Conservation (phyloP, 805 yeast genomes). For the Yamadazyma paraphyllophila region DNA sequence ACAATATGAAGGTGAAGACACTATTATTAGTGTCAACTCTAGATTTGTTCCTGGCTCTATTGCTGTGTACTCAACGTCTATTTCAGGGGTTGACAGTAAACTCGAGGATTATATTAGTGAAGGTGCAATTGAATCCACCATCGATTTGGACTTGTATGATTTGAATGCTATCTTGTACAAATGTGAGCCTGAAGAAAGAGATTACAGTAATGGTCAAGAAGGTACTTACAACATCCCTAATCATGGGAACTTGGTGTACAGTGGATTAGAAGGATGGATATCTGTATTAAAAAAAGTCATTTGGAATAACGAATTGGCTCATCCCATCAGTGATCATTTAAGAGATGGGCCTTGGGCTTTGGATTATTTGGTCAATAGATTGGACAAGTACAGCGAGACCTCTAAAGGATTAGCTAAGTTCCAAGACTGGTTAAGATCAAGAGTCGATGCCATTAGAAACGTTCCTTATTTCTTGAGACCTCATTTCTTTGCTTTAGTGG, state of each 20-base stretch:
- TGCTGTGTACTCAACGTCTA: conserved; percentile 72
- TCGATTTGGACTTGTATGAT: conserved; percentile 59
- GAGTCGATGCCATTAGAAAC: conserved; percentile 59
- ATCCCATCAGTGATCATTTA: conserved; percentile 77
- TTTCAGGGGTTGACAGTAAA: conserved; percentile 60
- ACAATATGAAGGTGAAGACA: conserved; percentile 42
- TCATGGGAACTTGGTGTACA: conserved; percentile 71
- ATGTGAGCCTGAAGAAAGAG: conserved; percentile 86
- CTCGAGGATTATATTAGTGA: conserved; percentile 65
- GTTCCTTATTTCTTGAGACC: conserved; percentile 84
- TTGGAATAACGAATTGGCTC: conserved; percentile 71
- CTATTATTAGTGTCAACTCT: conserved; percentile 58
- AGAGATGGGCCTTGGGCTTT: conserved; percentile 88
- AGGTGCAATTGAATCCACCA: conserved; percentile 76
- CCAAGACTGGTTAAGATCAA: conserved; percentile 63
- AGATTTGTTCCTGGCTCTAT: conserved; percentile 87
- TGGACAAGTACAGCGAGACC: conserved; percentile 49
- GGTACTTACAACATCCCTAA: conserved; percentile 78
- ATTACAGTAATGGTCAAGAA: conserved; percentile 64
- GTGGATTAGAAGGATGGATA: conserved; percentile 94
- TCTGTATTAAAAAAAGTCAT: conserved; percentile 63
- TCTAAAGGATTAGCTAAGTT: conserved; percentile 53
- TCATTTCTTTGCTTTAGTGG: conserved; percentile 77
- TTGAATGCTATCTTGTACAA: conserved; percentile 72
- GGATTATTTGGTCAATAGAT: conserved; percentile 65